Conservation (phyloP, 2,329 filamentous ascomycete species). For the Colletotrichum nymphaeae region DNA sequence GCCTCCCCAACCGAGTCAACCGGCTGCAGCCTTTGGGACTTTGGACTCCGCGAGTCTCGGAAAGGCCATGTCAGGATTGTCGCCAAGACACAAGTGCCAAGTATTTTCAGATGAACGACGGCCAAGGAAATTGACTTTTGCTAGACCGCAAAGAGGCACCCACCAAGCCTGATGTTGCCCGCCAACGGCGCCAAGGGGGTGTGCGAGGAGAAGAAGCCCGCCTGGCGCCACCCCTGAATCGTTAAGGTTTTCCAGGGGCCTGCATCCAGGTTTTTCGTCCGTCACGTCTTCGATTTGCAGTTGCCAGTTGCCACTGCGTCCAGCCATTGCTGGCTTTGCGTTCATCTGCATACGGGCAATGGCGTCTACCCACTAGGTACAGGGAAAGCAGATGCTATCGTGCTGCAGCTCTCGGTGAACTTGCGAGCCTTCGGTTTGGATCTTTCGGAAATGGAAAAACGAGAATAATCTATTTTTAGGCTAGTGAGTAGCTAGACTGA, state of each 20-base stretch:
- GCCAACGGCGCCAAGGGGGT: slow-evolving; percentile 3
- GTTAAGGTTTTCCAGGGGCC: neutral
- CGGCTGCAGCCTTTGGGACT: neutral
- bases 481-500: neutral
- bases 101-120: slow-evolving; percentile 15
- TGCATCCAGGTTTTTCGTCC: neutral
- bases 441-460: neutral
- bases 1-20: neutral
- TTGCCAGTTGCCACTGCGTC: neutral
- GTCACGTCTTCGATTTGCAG: neutral
- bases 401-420: neutral
- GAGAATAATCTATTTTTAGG: slow-evolving; percentile 17
- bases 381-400: neutral
- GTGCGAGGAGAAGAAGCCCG: neutral
- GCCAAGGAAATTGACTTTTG: slow-evolving; percentile 1
- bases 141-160: neutral
- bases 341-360: neutral
- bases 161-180: neutral
- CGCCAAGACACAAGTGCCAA: slow-evolving; percentile 13
- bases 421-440: neutral
- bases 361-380: neutral
- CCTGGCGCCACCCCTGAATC: slow-evolving; percentile 3
- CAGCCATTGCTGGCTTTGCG: neutral
- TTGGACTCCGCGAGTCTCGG: neutral
- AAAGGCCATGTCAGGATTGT: neutral